Percentiles rank a stretch among this genome's conserved stretches.
Conservation (phyloP, 2,329 filamentous ascomycete species). For the Microdochium trichocladiopsis region DNA sequence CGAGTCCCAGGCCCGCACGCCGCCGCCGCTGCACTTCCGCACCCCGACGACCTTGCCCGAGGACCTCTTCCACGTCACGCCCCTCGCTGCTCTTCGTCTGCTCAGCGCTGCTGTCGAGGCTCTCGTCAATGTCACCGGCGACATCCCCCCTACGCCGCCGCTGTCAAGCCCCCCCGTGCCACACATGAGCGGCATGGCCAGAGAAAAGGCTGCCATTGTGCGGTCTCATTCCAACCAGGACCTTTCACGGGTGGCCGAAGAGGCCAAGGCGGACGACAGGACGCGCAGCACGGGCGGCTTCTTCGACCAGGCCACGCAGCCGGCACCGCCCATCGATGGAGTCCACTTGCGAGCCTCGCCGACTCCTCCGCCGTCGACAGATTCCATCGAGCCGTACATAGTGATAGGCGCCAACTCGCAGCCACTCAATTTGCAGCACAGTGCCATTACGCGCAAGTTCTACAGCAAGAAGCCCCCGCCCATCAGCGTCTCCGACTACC, state of each 20-base stretch:
- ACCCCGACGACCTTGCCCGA: conserved; percentile 35
- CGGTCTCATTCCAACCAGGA: conserved; percentile 50
- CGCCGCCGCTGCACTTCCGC: conserved; percentile 35
- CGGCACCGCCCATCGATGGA: conserved; percentile 29
- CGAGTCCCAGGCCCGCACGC: conserved; percentile 19
- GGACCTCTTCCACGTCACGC: conserved; percentile 67
- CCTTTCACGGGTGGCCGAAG: conserved; percentile 35
- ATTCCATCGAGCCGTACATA: conserved; percentile 43
- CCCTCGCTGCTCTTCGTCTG: conserved; percentile 70
- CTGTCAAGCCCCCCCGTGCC: conserved; percentile 56
- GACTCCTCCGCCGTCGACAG: conserved; percentile 16
- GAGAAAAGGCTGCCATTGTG: conserved; percentile 54
- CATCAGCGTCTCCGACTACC: conserved; percentile 77
- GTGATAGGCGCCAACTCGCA: conserved; percentile 64
- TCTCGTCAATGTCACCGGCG: conserved; percentile 66
- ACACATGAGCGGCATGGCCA: conserved; percentile 55
- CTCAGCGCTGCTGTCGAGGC: conserved; percentile 67
- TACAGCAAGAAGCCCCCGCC: conserved; percentile 83
- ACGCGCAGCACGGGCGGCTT: conserved; percentile 10
- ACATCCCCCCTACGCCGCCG: conserved; percentile 75
- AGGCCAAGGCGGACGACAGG: conserved; percentile 25
- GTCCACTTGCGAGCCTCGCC: conserved; percentile 37
- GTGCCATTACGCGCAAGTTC: conserved; percentile 84
- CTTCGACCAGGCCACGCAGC: conserved; percentile 8
- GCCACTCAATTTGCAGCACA: conserved; percentile 70